Conservation (phyloP, 1,139 yeast genomes). For the Saccharomyces hybrid region DNA sequence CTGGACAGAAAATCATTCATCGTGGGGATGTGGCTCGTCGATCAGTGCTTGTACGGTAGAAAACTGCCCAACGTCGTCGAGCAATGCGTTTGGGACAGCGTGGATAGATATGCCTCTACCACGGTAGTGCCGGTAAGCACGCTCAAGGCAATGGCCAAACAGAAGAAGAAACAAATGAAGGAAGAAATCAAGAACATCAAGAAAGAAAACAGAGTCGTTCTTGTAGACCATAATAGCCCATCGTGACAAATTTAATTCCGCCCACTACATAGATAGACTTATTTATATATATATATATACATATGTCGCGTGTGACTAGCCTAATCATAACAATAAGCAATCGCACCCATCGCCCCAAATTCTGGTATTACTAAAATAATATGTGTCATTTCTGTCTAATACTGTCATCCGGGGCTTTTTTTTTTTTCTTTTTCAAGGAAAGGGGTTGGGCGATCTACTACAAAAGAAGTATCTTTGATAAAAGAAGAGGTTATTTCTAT, state of each 20-base stretch:
- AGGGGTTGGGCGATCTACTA: conserved; percentile 1
- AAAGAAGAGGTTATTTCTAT: background rate
- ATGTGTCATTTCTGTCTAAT: background rate
- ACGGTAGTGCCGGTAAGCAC: conserved; percentile 17
- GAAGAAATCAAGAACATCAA: conserved; percentile 29
- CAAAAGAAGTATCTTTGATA: background rate
- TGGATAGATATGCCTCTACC: conserved; percentile 36
- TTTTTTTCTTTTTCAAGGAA: background rate
- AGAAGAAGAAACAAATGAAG: conserved; percentile 28
- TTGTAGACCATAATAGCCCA: conserved; percentile 5
- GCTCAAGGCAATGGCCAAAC: conserved; percentile 19
- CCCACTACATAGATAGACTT: background rate
- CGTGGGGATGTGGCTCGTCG: conserved; percentile 94
- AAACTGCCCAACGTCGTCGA: conserved; percentile 66
- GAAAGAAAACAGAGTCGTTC: conserved; percentile 17
- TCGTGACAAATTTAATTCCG: background rate
- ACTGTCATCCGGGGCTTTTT: background rate
- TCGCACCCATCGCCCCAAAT: too few species aligned
- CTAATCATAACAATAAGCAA: too few species aligned
- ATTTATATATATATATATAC: background rate
- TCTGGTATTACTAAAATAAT: background rate
- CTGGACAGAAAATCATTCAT: conserved; percentile 74
- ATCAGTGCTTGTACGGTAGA: conserved; percentile 87
- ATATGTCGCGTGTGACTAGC: too few species aligned
- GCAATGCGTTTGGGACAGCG: conserved; percentile 58